These are phyloP conservation scores for Fraxinus excelsior DNA, from an alignment of 257 asterid species.

Conservation along the genomic window DNA sequence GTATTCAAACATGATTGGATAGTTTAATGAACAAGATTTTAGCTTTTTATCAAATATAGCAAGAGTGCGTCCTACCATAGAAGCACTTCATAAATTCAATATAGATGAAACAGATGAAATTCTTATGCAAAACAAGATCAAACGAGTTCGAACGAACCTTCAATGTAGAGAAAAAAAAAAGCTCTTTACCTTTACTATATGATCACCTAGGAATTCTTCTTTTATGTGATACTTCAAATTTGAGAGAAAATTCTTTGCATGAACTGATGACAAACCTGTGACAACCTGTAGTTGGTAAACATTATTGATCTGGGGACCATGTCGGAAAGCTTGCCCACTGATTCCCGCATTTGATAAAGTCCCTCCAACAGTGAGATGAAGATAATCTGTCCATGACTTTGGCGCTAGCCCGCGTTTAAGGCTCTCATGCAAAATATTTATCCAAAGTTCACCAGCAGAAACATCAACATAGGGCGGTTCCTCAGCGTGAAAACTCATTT, in stretches of 20 bases:
- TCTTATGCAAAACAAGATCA: background rate
- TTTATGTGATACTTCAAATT: background rate
- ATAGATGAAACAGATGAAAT: background rate
- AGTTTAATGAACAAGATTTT: too few species aligned
- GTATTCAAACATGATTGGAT: background rate
- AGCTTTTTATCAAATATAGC: background rate
- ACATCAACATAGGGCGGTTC: slow-evolving; percentile 40
- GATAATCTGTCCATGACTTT: slow-evolving; percentile 61
- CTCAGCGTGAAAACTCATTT: slow-evolving; percentile 31
- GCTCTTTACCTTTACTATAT: background rate
- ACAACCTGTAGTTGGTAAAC: slow-evolving; percentile 52
- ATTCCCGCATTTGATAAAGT: slow-evolving; percentile 55
- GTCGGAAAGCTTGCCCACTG: slow-evolving; percentile 58
- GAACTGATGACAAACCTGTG: slow-evolving; percentile 38
- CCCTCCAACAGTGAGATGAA: slow-evolving; percentile 56
- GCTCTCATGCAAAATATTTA: slow-evolving; percentile 47
- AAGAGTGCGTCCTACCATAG: background rate
- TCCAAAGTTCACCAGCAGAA: slow-evolving; percentile 55
- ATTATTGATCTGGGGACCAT: slow-evolving; percentile 59
- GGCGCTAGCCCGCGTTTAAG: slow-evolving; percentile 55
- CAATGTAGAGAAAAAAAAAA: background rate
- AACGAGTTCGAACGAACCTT: background rate
- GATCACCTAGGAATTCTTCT: background rate
- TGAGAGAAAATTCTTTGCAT: background rate
- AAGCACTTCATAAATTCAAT: background rate